A percentile compares a stretch with the other conserved stretches of the same genome.
These are phyloP conservation scores for Suhomyces sp. DNA, from an alignment of 805 yeast genomes.

Conservation along the genomic window DNA sequence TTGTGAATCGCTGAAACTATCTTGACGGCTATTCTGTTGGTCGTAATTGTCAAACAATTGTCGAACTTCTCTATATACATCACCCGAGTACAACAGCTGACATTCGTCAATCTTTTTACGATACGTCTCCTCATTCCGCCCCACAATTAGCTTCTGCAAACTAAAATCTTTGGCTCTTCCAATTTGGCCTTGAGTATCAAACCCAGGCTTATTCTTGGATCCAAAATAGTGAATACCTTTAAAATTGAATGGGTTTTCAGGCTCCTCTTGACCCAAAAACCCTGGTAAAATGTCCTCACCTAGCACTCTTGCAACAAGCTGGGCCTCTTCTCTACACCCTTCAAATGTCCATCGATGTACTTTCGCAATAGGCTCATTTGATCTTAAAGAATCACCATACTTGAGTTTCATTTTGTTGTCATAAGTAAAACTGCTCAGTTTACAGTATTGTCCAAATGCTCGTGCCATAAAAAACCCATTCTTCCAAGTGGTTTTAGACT, in stretches of 20 bases:
- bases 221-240: slow-evolving; percentile 1
- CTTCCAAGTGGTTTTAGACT: slow-evolving; percentile 30
- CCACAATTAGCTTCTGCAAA: slow-evolving; percentile 25
- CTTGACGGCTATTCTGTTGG: neutral
- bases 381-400: slow-evolving; percentile 12
- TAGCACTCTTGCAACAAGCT: slow-evolving; percentile 14
- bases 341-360: slow-evolving; percentile 34
- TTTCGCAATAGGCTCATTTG: slow-evolving; percentile 15
- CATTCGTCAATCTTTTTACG: slow-evolving; percentile 21
- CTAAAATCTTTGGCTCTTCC: slow-evolving; percentile 15
- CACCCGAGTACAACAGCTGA: slow-evolving; percentile 19
- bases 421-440: slow-evolving; percentile 11
- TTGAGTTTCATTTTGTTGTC: slow-evolving; percentile 12
- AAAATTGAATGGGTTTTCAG: neutral
- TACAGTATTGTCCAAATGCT: slow-evolving; percentile 38
- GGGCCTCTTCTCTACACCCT: slow-evolving; percentile 28
- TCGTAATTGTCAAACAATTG: neutral
- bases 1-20: neutral
- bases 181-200: neutral
- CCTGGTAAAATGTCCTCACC: neutral
- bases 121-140: slow-evolving; percentile 22
- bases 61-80: neutral
- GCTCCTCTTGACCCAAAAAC: neutral
- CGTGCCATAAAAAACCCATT: slow-evolving; percentile 39
- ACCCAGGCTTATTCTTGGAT: neutral